Evolutionary conservation across 192 early-diverging fungal genomes (phyloP).

Genomic region (Entomortierella parvispora): DNA sequence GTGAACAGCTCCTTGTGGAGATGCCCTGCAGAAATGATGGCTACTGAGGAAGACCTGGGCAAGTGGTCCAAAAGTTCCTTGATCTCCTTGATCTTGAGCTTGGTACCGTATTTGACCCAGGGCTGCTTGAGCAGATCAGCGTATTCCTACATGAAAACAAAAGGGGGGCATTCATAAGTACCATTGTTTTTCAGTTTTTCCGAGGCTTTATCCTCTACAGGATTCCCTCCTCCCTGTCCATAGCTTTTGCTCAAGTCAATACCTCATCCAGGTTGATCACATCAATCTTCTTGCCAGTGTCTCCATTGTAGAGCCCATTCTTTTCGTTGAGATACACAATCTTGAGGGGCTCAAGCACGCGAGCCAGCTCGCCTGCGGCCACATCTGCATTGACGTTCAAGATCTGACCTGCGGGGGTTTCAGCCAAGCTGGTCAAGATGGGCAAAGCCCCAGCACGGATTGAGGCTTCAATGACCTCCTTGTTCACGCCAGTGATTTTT

Average conservation of each 20-base stretch:
- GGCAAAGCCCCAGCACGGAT: constrained; percentile 95
- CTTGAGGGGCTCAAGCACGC: constrained; percentile 96
- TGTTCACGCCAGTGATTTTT: constrained; percentile 89
- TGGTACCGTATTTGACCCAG: constrained; percentile 98
- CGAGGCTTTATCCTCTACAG: too few relatives aligned
- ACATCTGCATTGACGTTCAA: constrained; percentile 99
- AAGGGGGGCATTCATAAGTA: constrained; percentile 4
- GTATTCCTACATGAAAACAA: constrained; percentile 79
- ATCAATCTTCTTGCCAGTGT: constrained; percentile 95
- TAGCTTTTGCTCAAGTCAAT: too few relatives aligned
- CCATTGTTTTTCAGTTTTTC: background rate
- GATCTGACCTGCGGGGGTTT: constrained; percentile 95
- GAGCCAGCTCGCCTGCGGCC: constrained; percentile 96
- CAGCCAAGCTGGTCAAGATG: constrained; percentile 95
- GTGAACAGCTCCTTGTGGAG: constrained; percentile 99
- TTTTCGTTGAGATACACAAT: constrained; percentile 99
- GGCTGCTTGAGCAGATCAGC: constrained; percentile 92
- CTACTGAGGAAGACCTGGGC: constrained; percentile 97
- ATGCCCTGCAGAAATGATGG: constrained; percentile 98
- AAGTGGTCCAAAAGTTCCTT: constrained; percentile 96
- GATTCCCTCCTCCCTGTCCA: too few relatives aligned
- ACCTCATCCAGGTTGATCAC: constrained; percentile 98
- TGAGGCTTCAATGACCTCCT: constrained; percentile 91
- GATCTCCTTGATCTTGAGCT: constrained; percentile 97
- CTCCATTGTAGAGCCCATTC: constrained; percentile 94